Conservation (phyloP, 768 basidiomycete genomes). For the Agaricus subrufescens region DNA sequence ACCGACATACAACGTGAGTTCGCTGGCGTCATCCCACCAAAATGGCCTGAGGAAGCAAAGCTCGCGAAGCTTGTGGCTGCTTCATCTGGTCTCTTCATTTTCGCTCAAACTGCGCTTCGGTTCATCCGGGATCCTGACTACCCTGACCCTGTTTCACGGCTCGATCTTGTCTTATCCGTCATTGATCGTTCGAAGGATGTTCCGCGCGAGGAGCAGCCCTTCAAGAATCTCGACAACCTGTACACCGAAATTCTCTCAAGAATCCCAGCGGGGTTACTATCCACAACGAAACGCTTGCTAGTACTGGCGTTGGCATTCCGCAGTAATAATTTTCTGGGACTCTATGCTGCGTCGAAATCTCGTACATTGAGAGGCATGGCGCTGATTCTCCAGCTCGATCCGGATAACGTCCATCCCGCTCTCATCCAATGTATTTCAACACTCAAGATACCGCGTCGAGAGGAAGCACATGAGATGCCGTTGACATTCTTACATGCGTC, state of each 20-base stretch:
- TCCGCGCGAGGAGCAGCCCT: background rate
- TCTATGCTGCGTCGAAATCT: background rate
- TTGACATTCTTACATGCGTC: conserved; percentile 26
- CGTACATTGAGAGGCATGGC: background rate
- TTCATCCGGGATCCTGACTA: background rate
- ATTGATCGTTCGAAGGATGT: background rate
- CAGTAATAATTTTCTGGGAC: too few relatives aligned
- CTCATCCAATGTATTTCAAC: background rate
- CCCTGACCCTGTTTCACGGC: background rate
- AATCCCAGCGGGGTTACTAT: background rate
- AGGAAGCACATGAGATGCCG: background rate
- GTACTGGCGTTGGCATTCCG: background rate
- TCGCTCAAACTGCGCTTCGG: background rate
- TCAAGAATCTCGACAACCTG: background rate
- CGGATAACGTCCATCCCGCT: background rate
- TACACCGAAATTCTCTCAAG: background rate
- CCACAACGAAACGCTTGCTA: background rate
- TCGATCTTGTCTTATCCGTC: background rate
- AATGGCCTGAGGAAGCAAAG: background rate
- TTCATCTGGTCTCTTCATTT: background rate
- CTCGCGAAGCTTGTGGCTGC: background rate
- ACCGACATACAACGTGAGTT: background rate
- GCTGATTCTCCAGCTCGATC: background rate
- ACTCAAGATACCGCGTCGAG: background rate
- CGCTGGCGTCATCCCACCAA: background rate